These are phyloP conservation scores for Metarhizium guizhouense DNA, from an alignment of 2,329 filamentous ascomycete genomes.

Conservation along the genomic window DNA sequence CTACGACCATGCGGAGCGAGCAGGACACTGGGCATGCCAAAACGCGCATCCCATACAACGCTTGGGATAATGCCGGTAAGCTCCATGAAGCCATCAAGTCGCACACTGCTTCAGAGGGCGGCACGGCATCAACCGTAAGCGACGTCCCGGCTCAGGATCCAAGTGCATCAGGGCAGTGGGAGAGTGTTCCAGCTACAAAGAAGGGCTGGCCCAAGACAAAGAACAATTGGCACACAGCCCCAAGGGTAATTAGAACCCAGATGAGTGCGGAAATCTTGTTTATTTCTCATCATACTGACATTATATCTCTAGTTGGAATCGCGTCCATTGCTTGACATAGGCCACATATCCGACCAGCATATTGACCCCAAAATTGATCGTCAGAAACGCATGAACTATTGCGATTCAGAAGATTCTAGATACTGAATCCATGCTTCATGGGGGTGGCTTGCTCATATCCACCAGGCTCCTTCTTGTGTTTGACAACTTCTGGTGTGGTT, in stretches of 20 bases:
- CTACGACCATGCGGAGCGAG: conserved; percentile 17
- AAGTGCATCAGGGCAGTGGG: background rate
- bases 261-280: background rate
- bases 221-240: conserved; percentile 16
- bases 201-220: background rate
- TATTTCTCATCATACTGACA: background rate
- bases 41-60: conserved; percentile 15
- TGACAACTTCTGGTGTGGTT: too few species aligned
- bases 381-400: conserved; percentile 12
- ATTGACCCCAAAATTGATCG: conserved; percentile 10
- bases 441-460: background rate
- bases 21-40: conserved; percentile 2
- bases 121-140: conserved; percentile 5
- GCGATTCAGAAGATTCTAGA: conserved; percentile 15
- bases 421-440: background rate
- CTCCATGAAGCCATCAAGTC: conserved; percentile 14
- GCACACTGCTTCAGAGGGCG: conserved; percentile 13
- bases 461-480: too few species aligned
- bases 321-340: background rate
- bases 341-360: conserved; percentile 3
- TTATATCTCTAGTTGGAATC: background rate
- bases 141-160: background rate
- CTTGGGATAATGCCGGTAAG: conserved; percentile 20
- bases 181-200: background rate
- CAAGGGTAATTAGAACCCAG: background rate